These are phyloP conservation scores for Talaromyces verruculosus DNA, from an alignment of 2,329 filamentous ascomycete genomes.

Conservation along the genomic window DNA sequence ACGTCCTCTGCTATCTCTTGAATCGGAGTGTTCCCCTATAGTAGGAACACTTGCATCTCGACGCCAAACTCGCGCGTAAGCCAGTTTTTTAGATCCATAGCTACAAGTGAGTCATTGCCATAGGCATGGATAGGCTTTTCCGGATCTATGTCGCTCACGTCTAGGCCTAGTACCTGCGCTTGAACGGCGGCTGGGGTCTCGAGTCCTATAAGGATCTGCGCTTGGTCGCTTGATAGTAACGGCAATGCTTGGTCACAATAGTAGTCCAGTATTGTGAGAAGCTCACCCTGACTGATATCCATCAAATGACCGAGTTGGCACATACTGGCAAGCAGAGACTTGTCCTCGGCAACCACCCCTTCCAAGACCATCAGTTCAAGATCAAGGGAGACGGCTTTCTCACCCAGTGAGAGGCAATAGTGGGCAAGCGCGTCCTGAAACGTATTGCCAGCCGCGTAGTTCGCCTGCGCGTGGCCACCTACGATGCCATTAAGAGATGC, in stretches of 20 bases:
- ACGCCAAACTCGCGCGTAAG: neutral
- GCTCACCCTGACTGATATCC: neutral
- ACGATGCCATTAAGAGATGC: too few relatives aligned
- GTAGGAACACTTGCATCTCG: neutral
- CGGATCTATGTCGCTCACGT: neutral
- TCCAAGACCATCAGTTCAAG: neutral
- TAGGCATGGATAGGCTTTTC: neutral
- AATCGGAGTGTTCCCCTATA: neutral
- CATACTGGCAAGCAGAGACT: neutral
- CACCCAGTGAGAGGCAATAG: neutral
- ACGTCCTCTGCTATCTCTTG: neutral
- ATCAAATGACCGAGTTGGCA: neutral
- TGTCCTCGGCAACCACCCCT: neutral
- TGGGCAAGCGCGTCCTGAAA: neutral
- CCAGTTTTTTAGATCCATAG: slow-evolving; percentile 8
- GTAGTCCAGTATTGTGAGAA: neutral
- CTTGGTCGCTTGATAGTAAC: neutral
- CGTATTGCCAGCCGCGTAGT: neutral
- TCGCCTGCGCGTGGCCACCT: neutral
- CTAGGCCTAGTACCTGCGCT: neutral
- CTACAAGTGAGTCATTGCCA: neutral
- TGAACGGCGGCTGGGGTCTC: neutral
- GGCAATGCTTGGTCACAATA: neutral
- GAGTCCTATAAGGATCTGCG: neutral
- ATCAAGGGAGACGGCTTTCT: neutral